phyloP scores from a whole-genome alignment of 73 alveolate species.

The Paramecium octaurelia region DNA sequence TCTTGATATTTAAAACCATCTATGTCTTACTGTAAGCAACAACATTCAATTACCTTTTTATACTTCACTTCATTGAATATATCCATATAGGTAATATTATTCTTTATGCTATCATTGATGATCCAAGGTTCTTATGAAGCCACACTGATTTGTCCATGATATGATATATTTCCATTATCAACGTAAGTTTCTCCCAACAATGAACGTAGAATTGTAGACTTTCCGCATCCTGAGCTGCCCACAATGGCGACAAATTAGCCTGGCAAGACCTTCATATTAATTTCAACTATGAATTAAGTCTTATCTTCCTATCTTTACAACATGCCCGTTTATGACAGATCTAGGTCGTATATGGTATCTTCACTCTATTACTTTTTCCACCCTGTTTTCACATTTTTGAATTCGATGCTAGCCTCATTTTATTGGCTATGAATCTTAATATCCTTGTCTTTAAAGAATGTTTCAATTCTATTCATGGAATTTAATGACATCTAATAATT shows the following conservation, averaged over 20 bases:
- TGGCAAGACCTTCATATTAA: neutral
- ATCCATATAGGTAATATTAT: neutral
- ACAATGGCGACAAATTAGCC: slow-evolving; percentile 43
- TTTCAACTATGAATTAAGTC: neutral
- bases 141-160: neutral
- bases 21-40: slow-evolving; percentile 65
- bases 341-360: neutral
- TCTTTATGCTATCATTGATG: neutral
- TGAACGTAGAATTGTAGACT: slow-evolving; percentile 79
- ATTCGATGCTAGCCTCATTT: neutral
- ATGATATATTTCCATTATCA: neutral
- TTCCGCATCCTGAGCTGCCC: slow-evolving; percentile 31
- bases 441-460: neutral
- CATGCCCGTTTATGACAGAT: neutral
- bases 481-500: slow-evolving; percentile 1
- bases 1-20: slow-evolving; percentile 38
- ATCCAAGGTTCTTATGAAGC: slow-evolving; percentile 49
- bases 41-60: slow-evolving; percentile 35
- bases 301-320: neutral
- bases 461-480: neutral
- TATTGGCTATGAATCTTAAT: neutral
- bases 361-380: neutral
- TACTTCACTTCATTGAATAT: neutral
- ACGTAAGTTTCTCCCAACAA: slow-evolving; percentile 76
- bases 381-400: slow-evolving; percentile 8